Base-by-base conservation (phyloP, 1,284 basidiomycete species). In the Tilletia indica region DNA sequence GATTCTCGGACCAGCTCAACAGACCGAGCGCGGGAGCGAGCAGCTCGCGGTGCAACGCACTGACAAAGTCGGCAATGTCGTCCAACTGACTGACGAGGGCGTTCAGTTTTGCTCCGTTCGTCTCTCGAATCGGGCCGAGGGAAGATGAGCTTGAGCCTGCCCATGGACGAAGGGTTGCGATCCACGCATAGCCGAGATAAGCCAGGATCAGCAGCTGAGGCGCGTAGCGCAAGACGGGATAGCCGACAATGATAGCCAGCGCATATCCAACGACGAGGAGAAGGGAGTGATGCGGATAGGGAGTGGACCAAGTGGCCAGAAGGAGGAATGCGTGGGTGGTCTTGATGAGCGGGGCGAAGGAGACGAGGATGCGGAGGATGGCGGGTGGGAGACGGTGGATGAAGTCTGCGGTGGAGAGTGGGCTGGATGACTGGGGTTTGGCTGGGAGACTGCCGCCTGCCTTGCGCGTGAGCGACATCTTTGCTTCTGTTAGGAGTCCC, bases 221-320 rank as follows among this genome's bases (percentile, higher is more conserved):
- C 3, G 78, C 77, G 69, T 82, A 84, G 1, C 82, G 74, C 14
- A 84, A 38, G 2, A 80, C 67, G 68, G 82, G 79, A 71, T 84
- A 84, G 8, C 80, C 81, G 69, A 78, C 81, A 47, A 82, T 74
- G 71, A 82, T 80, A 16, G 68, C 39, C 21, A 78, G 71, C 69
- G 79, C 76, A 71, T 79, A 83, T 3, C 69, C 72, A n/a, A 82
- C 68, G 14, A 83, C 70, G n/a, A 83, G 71, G 0, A 82, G 72
- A 72, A 79, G 72, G 58, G 79, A 81, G 14, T 74, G 73, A 0
- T 64, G 61, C 16, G 69, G 47, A 48, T 70, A 42, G 5, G 51
- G 45, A 3, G 47, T 47, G 21, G 67, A 68, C 82, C 82, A 83
- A 4, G 82, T 83, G 0, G 80, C 77, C 0, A 83, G 72, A 8